Conservation (phyloP, 2,329 filamentous ascomycete genomes). For the Rugonectria rugulosa region DNA sequence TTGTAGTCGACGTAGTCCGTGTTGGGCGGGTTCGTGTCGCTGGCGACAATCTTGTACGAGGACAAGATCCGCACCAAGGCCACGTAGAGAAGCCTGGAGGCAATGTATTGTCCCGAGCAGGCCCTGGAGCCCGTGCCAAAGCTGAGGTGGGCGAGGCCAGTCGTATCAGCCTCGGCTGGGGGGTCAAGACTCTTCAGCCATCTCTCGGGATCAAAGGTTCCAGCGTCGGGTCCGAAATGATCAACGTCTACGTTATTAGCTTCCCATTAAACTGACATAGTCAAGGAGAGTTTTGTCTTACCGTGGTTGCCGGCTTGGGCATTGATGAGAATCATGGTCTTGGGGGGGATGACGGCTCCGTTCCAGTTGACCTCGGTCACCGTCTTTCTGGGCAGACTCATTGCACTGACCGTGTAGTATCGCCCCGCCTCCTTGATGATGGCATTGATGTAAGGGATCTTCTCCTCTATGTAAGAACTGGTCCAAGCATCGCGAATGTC, state of each 20-base stretch:
- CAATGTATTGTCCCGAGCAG: constrained; percentile 60
- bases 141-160: constrained; percentile 52
- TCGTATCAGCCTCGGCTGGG: constrained; percentile 41
- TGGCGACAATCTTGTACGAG: constrained; percentile 58
- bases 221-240: constrained; percentile 56
- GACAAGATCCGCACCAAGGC: constrained; percentile 58
- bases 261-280: too few relatives aligned
- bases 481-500: constrained; percentile 56
- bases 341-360: constrained; percentile 57
- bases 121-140: constrained; percentile 61
- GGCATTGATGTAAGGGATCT: constrained; percentile 55
- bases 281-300: constrained; percentile 30
- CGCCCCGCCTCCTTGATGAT: constrained; percentile 61
- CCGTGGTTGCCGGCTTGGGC: constrained; percentile 63
- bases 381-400: constrained; percentile 60
- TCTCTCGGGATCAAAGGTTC: constrained; percentile 56
- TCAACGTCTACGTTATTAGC: constrained; percentile 49
- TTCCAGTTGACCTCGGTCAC: constrained; percentile 59
- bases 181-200: constrained; percentile 52
- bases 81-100: constrained; percentile 56
- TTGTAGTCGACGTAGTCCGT: constrained; percentile 71
- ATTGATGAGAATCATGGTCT: constrained; percentile 63
- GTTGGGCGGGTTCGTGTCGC: constrained; percentile 59
- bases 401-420: constrained; percentile 61
- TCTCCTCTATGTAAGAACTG: constrained; percentile 52